Conservation (phyloP, 2,329 filamentous ascomycete species). For the Podosphaera leucotricha region DNA sequence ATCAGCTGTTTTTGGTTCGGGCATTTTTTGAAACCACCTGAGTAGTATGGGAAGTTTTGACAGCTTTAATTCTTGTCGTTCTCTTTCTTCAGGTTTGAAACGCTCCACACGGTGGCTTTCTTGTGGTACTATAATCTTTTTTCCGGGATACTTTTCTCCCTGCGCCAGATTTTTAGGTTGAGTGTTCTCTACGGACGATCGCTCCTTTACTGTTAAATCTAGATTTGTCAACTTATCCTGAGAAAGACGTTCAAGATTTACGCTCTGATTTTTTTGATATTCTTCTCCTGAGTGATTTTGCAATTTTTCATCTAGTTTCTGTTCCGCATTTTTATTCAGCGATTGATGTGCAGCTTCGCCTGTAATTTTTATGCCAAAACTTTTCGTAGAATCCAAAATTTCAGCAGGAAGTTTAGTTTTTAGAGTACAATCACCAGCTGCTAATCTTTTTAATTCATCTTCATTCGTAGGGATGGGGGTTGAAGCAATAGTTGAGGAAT, state of each 20-base stretch:
- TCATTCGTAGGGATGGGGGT: too few species aligned
- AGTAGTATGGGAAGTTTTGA: slow-evolving; percentile 34
- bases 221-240: neutral
- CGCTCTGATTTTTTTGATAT: slow-evolving; percentile 15
- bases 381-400: neutral
- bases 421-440: neutral
- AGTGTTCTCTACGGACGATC: too few species aligned
- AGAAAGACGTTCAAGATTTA: slow-evolving; percentile 1
- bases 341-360: neutral
- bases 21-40: slow-evolving; percentile 31
- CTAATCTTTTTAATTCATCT: neutral
- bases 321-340: neutral
- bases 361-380: neutral
- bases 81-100: slow-evolving; percentile 24
- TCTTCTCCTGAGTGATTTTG: slow-evolving; percentile 15
- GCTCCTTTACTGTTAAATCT: neutral
- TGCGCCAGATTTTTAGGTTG: slow-evolving; percentile 3
- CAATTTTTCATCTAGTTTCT: neutral
- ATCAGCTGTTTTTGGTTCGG: slow-evolving; percentile 26
- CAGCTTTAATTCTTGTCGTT: slow-evolving; percentile 30
- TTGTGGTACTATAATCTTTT: slow-evolving; percentile 16
- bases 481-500: too few species aligned
- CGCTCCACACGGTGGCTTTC: slow-evolving; percentile 23
- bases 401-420: neutral
- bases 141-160: slow-evolving; percentile 19